Base-by-base conservation (phyloP, 805 yeast genomes). In the Zygotorulaspora sp. region DNA sequence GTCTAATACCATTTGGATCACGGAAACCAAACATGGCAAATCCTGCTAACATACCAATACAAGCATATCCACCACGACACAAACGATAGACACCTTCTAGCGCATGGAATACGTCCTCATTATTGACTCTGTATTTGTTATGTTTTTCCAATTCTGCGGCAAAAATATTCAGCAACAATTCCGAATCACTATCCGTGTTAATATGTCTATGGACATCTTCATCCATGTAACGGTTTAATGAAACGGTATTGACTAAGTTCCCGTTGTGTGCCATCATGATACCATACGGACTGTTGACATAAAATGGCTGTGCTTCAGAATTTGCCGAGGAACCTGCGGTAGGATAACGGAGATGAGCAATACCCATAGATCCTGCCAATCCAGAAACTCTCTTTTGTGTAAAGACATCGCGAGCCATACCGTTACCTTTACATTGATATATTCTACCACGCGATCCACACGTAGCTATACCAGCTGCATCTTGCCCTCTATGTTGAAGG, bases 401-500 rank as follows among this genome's bases (percentile, higher is more conserved):
- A 76, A 92, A 92, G 23, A 92, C 98, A 58, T 92, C 98, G 55
- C 94, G 76, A 42, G 96, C 97, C 96, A 92, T 86, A 49, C 98
- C 98, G 63, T 88, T 90, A 54, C 98, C 98, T 68, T 92, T 92
- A 65, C 98, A 92, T 67, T 90, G 97, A 67, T 86, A 89, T 42
- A 92, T 75, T 43, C 98, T 75, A 48, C 97, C 98, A 45, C 90
- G 79, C 30, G 83, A 71, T 38, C 96, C 97, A 62, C 96, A 87
- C 6, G 98, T 92, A 16, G 87, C 92, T 38, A 92, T 90, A 47
- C 98, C 98, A n/a, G 97, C 96, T 8, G 98, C 98, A 62, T 92
- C 98, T 68, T 92, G 98, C 31, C 98, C 98, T 58, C 98, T 77
- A 60, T 92, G 98, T 61, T 92, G 98, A 45, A 92, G 70, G 62